Evolutionary conservation across 208 protist species (phyloP).

Genomic region (Acanthamoeba triangularis): DNA sequence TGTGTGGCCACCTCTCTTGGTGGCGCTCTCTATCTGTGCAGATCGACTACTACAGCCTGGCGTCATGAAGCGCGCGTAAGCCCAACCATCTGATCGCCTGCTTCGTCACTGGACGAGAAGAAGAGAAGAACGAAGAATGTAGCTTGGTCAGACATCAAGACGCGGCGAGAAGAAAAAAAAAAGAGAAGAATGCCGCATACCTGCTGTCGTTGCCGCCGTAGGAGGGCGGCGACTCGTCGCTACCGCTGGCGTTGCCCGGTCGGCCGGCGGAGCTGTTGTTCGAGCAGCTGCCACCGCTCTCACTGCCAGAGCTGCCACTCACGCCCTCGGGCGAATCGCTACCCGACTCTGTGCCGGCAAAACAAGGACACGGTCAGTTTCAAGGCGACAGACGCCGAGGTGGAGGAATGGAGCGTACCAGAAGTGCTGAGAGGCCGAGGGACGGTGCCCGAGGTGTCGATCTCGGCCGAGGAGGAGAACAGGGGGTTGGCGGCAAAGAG

Average conservation of each 20-base stretch:
- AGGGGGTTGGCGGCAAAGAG: constrained; percentile 2
- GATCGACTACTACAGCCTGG: too few species aligned
- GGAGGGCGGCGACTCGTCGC: background rate
- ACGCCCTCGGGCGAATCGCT: too few species aligned
- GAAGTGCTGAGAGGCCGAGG: background rate
- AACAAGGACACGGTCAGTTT: background rate
- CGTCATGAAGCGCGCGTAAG: too few species aligned
- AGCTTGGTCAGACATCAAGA: too few species aligned
- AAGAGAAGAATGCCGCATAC: background rate
- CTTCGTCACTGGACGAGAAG: too few species aligned
- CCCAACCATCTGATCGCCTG: too few species aligned
- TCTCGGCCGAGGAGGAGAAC: constrained; percentile 3
- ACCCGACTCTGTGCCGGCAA: background rate
- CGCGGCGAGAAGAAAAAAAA: too few species aligned
- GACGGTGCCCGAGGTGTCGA: background rate
- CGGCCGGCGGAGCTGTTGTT: background rate
- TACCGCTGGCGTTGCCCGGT: background rate
- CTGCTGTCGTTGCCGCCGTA: constrained; percentile 46
- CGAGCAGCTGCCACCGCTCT: background rate
- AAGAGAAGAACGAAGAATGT: too few species aligned
- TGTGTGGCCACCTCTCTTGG: too few species aligned
- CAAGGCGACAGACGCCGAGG: background rate
- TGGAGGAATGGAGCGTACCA: background rate
- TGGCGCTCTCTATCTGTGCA: too few species aligned
- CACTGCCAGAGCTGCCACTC: background rate